Percentiles rank a stretch among this genome's conserved stretches.
These are phyloP conservation scores for Pouteria glomerata DNA, from an alignment of 148 eudicot genomes.

Conservation along the genomic window DNA sequence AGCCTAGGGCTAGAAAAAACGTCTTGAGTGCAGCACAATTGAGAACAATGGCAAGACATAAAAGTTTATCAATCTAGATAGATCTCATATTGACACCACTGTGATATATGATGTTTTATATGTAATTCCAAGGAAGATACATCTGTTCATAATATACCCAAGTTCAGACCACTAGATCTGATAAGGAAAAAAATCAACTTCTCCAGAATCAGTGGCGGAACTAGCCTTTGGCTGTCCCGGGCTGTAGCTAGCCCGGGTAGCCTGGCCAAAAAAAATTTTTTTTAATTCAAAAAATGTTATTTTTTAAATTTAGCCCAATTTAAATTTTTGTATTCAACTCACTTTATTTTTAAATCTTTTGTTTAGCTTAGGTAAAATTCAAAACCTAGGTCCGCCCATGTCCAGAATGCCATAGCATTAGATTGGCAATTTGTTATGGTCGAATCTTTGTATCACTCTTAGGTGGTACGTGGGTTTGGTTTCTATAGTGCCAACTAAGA, in stretches of 20 bases:
- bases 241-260: no score
- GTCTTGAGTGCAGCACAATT: constrained; percentile 33
- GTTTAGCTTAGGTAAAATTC: no score
- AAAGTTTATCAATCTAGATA: constrained; percentile 44
- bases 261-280: no score
- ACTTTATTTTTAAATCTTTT: no score
- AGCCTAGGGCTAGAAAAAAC: constrained; percentile 36
- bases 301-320: no score
- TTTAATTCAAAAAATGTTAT: no score
- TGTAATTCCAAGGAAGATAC: constrained; percentile 35
- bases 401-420: constrained; percentile 57
- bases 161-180: constrained; percentile 35
- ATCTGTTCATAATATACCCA: constrained; percentile 13
- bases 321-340: no score
- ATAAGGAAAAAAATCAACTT: constrained; percentile 27
- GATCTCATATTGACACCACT: constrained; percentile 29
- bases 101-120: constrained; percentile 45
- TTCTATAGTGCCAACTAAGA: no score
- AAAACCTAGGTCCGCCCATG: no score
- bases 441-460: constrained; percentile 40
- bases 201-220: no score
- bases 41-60: constrained; percentile 31
- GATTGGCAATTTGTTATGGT: constrained; percentile 51
- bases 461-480: no score
- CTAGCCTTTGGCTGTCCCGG: no score